Percentiles rank a stretch among this genome's conserved stretches.
These are phyloP conservation scores for Graphilbum sp. DNA, from an alignment of 2,329 filamentous ascomycete species.

Conservation along the genomic window DNA sequence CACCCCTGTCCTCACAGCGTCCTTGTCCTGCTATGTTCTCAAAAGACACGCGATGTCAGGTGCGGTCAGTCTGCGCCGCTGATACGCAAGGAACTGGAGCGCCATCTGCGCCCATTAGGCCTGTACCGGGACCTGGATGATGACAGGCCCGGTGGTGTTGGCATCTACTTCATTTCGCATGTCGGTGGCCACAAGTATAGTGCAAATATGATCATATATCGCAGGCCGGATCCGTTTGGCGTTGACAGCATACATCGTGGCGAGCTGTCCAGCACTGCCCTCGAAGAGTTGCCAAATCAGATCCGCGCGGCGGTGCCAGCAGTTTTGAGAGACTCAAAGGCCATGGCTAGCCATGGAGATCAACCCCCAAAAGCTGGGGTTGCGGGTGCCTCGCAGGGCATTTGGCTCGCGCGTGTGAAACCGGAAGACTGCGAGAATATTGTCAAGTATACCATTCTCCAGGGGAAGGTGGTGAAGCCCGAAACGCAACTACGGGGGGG, in stretches of 20 bases:
- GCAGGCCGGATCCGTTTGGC: conserved; percentile 43
- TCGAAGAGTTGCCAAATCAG: conserved; percentile 13
- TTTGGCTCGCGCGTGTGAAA: conserved; percentile 73
- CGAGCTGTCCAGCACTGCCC: conserved; percentile 19
- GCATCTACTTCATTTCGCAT: conserved; percentile 92
- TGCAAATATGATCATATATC: conserved; percentile 87
- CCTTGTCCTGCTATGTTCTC: conserved; percentile 85
- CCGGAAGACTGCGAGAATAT: conserved; percentile 92
- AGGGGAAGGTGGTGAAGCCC: conserved; percentile 90
- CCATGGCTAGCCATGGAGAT: conserved; percentile 1
- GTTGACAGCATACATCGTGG: conserved; percentile 27
- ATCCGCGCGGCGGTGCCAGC: conserved; percentile 14
- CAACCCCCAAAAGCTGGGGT: neutral
- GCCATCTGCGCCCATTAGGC: conserved; percentile 70
- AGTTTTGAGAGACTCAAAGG: conserved; percentile 16
- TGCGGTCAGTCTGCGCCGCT: conserved; percentile 90
- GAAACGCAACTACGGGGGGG: conserved; percentile 72
- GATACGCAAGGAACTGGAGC: conserved; percentile 73
- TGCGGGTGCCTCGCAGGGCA: conserved; percentile 65
- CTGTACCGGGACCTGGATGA: conserved; percentile 80
- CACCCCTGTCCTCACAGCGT: conserved; percentile 66
- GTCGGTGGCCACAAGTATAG: conserved; percentile 94
- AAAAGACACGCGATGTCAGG: conserved; percentile 83
- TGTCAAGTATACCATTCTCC: conserved; percentile 71
- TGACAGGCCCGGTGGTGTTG: conserved; percentile 76